A percentile compares a stretch with the other conserved stretches of the same genome.
phyloP scores from a whole-genome alignment of 768 basidiomycete genomes.

The Naganishia friedmannii region DNA sequence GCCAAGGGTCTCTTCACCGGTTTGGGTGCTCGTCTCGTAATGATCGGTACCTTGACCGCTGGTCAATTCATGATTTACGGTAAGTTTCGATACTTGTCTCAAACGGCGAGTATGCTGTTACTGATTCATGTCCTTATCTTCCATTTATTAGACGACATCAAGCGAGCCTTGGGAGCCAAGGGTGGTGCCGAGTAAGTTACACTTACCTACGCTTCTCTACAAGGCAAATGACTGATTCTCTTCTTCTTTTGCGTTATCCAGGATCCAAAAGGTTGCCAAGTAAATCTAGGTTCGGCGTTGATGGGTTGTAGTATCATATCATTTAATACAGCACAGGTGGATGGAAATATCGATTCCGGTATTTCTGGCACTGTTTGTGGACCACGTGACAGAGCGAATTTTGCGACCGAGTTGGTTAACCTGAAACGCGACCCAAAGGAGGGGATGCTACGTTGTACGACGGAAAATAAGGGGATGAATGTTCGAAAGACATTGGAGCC shows the following conservation, averaged over 20 bases:
- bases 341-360: not conserved
- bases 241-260: not conserved
- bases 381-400: not conserved
- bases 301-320: not conserved
- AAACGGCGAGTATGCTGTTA: no score
- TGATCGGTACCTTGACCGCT: slow-evolving; percentile 55
- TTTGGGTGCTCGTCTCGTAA: slow-evolving; percentile 54
- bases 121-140: slow-evolving; percentile 4
- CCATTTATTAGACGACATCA: slow-evolving; percentile 38
- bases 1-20: slow-evolving; percentile 54
- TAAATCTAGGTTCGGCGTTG: slow-evolving; percentile 12
- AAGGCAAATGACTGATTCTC: not conserved
- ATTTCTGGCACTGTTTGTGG: not conserved
- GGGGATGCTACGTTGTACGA: not conserved
- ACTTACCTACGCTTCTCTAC: not conserved
- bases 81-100: slow-evolving; percentile 32
- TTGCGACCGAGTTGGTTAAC: slow-evolving; percentile 4
- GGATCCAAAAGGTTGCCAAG: slow-evolving; percentile 32
- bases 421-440: slow-evolving; percentile 10
- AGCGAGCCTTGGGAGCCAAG: slow-evolving; percentile 49
- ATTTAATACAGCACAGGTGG: not conserved
- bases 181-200: slow-evolving; percentile 47
- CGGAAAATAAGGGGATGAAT: not conserved
- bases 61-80: slow-evolving; percentile 54
- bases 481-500: no score